Evolutionary conservation across 2,329 filamentous ascomycete genomes (phyloP).

Genomic region (Penicillium sp.): DNA sequence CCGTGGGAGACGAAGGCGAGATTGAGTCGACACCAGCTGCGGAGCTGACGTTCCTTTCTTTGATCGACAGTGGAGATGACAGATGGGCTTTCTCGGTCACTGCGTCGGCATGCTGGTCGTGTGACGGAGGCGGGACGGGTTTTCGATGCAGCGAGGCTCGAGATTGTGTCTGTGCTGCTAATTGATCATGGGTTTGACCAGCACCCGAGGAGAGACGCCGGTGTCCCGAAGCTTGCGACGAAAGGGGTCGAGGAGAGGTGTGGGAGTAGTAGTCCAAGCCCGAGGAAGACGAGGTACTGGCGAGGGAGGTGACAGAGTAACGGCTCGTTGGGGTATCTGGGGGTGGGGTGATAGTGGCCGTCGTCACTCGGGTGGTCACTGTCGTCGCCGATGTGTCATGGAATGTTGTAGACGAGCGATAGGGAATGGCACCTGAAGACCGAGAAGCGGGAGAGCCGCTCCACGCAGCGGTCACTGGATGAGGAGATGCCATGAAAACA

Average conservation of each 20-base stretch:
- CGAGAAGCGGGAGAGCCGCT: slow-evolving; percentile 15
- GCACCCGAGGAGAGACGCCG: slow-evolving; percentile 33
- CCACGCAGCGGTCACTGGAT: neutral
- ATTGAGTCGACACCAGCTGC: slow-evolving; percentile 13
- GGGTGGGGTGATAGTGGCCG: neutral
- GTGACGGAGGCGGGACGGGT: slow-evolving; percentile 42
- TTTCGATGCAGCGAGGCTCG: slow-evolving; percentile 43
- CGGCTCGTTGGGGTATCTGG: slow-evolving; percentile 2
- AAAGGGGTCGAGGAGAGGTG: slow-evolving; percentile 5
- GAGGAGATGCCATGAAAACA: slow-evolving; percentile 19
- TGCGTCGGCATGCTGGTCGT: slow-evolving; percentile 40
- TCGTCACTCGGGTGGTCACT: neutral
- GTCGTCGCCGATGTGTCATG: neutral
- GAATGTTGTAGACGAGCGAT: neutral
- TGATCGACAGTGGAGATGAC: slow-evolving; percentile 21
- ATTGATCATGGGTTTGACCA: neutral
- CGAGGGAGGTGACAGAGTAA: neutral
- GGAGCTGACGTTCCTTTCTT: slow-evolving; percentile 21
- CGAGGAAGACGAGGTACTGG: neutral
- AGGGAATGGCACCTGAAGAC: slow-evolving; percentile 5
- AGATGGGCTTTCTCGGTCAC: slow-evolving; percentile 24
- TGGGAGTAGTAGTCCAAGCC: slow-evolving; percentile 7
- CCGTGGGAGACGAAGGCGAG: slow-evolving; percentile 23
- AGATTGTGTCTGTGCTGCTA: neutral
- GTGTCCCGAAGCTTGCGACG: neutral